Percentiles rank a stretch among this genome's conserved stretches.
These are phyloP conservation scores for peach (Prunus persica) DNA, from an alignment of 306 rosid genomes.

Conservation along the genomic window Prunus_persica_NCBIv2 NC_034009.1:3440501-3441000, in stretches of 20 bases:
- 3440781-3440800: background rate
- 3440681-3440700: background rate
- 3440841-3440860: background rate
- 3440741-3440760: background rate
- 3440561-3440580: background rate
- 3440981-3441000: conserved; percentile 16
- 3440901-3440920: background rate
- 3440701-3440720: background rate
- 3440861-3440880: background rate
- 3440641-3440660: background rate
- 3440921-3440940: background rate
- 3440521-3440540: background rate
- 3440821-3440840: background rate
- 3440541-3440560: background rate
- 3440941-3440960: background rate
- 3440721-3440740: background rate
- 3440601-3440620: background rate
- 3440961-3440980: background rate
- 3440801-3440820: background rate
- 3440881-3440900: background rate
- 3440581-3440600: background rate
- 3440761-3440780: background rate
- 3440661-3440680: background rate
- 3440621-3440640: background rate
- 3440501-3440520: background rate